Evolutionary conservation across 2,329 filamentous ascomycete genomes (phyloP).

Genomic region (Ophiosphaerella korrae): DNA sequence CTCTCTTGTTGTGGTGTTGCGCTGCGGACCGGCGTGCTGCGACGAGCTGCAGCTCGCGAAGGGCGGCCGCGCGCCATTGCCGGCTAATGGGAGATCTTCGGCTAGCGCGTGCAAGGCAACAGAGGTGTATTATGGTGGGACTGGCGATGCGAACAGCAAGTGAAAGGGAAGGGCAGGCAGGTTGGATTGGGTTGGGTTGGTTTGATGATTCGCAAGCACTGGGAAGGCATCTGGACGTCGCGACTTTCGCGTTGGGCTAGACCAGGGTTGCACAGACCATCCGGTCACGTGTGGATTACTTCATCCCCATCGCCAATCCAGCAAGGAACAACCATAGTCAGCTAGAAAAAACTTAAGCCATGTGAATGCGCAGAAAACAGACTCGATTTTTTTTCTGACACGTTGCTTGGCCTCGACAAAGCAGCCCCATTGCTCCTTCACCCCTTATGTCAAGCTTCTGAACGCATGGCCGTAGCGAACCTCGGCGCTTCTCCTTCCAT

Average conservation of each 20-base stretch:
- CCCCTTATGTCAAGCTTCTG: too few species aligned
- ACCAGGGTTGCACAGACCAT: not conserved
- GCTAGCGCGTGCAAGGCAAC: not conserved
- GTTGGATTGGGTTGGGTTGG: not conserved
- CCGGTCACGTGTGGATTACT: not conserved
- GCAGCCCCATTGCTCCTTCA: too few species aligned
- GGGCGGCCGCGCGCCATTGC: conserved; percentile 45
- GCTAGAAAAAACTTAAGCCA: too few species aligned
- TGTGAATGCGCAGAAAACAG: too few species aligned
- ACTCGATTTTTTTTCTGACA: too few species aligned
- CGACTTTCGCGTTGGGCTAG: conserved; percentile 15
- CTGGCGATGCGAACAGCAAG: not conserved
- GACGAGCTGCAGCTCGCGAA: conserved; percentile 46
- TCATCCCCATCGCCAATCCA: too few species aligned
- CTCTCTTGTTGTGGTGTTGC: conserved; percentile 44
- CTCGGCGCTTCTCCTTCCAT: too few species aligned
- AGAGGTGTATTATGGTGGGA: not conserved
- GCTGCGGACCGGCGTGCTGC: conserved; percentile 44
- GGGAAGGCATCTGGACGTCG: conserved; percentile 2
- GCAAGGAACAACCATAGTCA: too few species aligned
- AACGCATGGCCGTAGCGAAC: too few species aligned
- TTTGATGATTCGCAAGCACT: not conserved
- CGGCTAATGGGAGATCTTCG: not conserved
- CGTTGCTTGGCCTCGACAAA: too few species aligned
- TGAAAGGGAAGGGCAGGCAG: not conserved